Conservation (phyloP, 148 eudicot genomes). For the Chenopodium suecicum region DNA sequence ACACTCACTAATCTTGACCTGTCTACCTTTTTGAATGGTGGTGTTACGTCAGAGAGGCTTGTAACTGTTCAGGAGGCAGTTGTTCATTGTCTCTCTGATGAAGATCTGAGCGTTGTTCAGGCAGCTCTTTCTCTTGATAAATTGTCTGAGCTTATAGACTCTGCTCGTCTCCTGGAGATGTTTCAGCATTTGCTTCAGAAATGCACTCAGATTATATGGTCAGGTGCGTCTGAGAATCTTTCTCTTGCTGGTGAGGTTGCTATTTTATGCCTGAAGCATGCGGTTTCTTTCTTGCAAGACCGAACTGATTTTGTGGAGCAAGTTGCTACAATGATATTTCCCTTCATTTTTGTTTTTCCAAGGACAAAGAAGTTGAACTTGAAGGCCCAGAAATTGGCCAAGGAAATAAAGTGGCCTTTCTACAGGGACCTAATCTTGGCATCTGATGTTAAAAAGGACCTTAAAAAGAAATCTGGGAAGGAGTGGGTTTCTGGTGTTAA, state of each 20-base stretch:
- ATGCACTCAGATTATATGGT: constrained; percentile 49
- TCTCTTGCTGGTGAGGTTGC: constrained; percentile 50
- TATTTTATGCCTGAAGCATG: constrained; percentile 54
- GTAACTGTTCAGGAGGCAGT: constrained; percentile 64
- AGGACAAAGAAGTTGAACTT: constrained; percentile 62
- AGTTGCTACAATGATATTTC: constrained; percentile 56
- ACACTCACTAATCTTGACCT: constrained; percentile 57
- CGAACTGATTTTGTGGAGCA: constrained; percentile 40
- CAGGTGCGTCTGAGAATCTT: constrained; percentile 44
- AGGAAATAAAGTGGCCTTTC: constrained; percentile 65
- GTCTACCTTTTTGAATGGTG: constrained; percentile 39
- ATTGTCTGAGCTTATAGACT: constrained; percentile 47
- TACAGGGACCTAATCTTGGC: constrained; percentile 46
- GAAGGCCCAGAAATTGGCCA: constrained; percentile 60
- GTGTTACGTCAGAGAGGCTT: constrained; percentile 52
- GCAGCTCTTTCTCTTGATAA: constrained; percentile 61
- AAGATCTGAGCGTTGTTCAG: constrained; percentile 69
- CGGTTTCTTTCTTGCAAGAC: constrained; percentile 36
- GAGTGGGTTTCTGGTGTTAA: constrained; percentile 43
- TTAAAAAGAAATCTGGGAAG: constrained; percentile 43
- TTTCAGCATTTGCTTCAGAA: constrained; percentile 56
- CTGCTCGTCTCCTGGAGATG: constrained; percentile 44
- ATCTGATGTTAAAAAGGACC: constrained; percentile 36
- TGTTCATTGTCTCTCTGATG: constrained; percentile 61
- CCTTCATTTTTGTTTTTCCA: constrained; percentile 60